Conservation (phyloP, 2,329 filamentous ascomycete genomes). For the Penicillium thymicola region DNA sequence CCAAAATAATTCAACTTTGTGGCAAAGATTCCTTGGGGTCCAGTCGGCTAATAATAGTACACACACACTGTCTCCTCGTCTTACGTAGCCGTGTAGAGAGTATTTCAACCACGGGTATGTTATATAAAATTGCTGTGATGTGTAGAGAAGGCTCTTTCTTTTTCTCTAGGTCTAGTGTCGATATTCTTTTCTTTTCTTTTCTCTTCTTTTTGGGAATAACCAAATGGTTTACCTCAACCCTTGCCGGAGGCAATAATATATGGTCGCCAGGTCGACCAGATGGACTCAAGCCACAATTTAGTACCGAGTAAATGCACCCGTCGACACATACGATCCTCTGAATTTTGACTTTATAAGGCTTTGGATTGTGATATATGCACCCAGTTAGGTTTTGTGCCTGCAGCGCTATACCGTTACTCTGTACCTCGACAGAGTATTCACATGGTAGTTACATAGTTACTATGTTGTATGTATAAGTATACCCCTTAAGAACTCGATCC, state of each 20-base stretch:
- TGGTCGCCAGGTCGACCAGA: constrained; percentile 9
- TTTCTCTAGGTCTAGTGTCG: neutral
- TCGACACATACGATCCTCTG: neutral
- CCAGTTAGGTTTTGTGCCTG: neutral
- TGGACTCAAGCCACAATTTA: neutral
- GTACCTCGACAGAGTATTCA: neutral
- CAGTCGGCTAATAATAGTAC: constrained; percentile 2
- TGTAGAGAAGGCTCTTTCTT: neutral
- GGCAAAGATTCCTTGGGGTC: neutral
- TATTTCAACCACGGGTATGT: too few relatives aligned
- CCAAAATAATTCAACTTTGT: neutral
- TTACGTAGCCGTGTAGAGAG: neutral
- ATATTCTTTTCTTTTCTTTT: neutral
- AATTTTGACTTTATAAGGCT: neutral
- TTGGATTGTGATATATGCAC: neutral
- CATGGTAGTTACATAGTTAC: neutral
- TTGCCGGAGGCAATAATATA: neutral
- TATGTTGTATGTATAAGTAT: neutral
- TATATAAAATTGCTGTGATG: neutral
- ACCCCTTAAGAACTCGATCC: neutral
- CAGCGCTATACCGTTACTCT: neutral
- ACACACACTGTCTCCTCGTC: neutral
- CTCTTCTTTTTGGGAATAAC: neutral
- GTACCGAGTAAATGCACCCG: too few relatives aligned
- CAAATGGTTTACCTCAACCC: neutral